Conservation (phyloP, 768 basidiomycete genomes). For the Xerocomus potaroensis region DNA sequence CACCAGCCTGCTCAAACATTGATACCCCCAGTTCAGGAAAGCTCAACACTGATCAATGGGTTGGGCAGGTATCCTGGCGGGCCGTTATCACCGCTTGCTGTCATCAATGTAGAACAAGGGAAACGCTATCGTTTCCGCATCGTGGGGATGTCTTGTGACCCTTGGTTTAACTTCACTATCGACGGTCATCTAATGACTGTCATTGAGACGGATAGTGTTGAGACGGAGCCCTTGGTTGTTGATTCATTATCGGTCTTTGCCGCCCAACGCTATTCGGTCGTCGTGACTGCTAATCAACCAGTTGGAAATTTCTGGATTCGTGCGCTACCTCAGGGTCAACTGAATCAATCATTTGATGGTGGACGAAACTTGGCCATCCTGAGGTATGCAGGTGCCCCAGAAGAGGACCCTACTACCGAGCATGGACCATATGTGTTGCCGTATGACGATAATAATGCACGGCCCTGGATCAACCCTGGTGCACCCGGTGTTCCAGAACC, state of each 20-base stretch:
- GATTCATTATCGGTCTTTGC: slow-evolving; percentile 43
- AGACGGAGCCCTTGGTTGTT: slow-evolving; percentile 36
- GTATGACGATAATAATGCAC: slow-evolving; percentile 34
- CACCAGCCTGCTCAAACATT: background rate
- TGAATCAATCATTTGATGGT: slow-evolving; percentile 23
- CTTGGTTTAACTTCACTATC: slow-evolving; percentile 41
- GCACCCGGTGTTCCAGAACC: background rate
- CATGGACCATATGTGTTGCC: slow-evolving; percentile 21
- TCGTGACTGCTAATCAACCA: slow-evolving; percentile 32
- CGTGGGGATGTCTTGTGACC: slow-evolving; percentile 39
- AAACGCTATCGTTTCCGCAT: slow-evolving; percentile 38
- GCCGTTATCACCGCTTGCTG: slow-evolving; percentile 29
- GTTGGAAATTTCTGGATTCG: slow-evolving; percentile 41
- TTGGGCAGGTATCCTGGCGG: slow-evolving; percentile 34
- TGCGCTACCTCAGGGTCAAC: slow-evolving; percentile 19
- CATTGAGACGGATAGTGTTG: slow-evolving; percentile 44
- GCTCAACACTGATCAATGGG: slow-evolving; percentile 39
- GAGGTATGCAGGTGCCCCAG: slow-evolving; percentile 37
- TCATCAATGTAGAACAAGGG: slow-evolving; percentile 32
- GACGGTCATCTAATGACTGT: slow-evolving; percentile 42
- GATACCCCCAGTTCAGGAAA: slow-evolving; percentile 12
- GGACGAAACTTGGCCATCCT: slow-evolving; percentile 39
- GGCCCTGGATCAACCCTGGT: slow-evolving; percentile 24
- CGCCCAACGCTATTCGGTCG: slow-evolving; percentile 49
- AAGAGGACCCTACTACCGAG: slow-evolving; percentile 30